Evolutionary conservation across 1,139 yeast species (phyloP).

Genomic region (Candida gigantensis): DNA sequence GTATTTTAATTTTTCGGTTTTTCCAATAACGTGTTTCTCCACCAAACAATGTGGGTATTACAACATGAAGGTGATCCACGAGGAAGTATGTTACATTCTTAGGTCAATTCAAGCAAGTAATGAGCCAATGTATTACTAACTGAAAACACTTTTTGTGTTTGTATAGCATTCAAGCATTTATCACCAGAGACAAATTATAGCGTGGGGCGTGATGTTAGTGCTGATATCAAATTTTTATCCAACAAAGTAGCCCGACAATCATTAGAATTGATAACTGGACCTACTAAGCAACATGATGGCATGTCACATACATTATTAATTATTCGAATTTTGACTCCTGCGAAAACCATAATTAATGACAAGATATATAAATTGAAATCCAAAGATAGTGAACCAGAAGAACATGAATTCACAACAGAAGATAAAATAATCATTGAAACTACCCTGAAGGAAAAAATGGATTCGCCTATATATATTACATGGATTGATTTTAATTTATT

Average conservation of each 20-base stretch:
- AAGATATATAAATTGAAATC: constrained; percentile 23
- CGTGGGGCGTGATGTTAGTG: constrained; percentile 33
- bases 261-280: constrained; percentile 20
- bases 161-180: too few species aligned
- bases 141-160: too few species aligned
- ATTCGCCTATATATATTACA: constrained; percentile 18
- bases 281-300: background rate
- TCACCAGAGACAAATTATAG: constrained; percentile 22
- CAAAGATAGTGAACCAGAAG: constrained; percentile 18
- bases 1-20: too few species aligned
- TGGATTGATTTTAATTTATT: constrained; percentile 28
- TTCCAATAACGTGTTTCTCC: too few species aligned
- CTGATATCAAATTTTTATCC: constrained; percentile 18
- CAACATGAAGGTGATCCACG: constrained; percentile 14
- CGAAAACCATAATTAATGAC: constrained; percentile 33
- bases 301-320: constrained; percentile 22
- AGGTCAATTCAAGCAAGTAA: too few species aligned
- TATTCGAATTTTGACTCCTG: constrained; percentile 30
- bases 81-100: constrained; percentile 15
- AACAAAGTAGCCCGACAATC: constrained; percentile 34
- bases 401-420: constrained; percentile 19
- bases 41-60: constrained; percentile 20
- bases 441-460: constrained; percentile 8
- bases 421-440: constrained; percentile 21
- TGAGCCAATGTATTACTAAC: too few species aligned